Base-by-base conservation (phyloP, 1,284 basidiomycete species). In the Farysia itapuensis region DNA sequence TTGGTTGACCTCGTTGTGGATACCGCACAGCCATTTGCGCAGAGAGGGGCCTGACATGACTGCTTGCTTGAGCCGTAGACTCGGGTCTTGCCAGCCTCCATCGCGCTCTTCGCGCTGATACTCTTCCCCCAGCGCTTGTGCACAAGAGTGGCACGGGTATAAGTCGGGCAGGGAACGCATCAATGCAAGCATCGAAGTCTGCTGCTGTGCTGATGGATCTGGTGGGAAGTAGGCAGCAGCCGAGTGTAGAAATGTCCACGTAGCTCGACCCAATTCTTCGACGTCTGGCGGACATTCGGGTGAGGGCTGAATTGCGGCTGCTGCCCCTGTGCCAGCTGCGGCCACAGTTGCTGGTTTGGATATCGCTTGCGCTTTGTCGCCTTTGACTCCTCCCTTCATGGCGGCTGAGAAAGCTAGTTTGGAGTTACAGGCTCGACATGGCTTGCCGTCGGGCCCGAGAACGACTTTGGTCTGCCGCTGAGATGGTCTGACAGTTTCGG, bases 1-100 rank as follows among this genome's bases (percentile, higher is more conserved):
- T 33, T 52, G 57, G 26, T 76, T 76, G 34, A 75, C 70, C 35
- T 67, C 67, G 45, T 76, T 76, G 47, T 76, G 74, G 24, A 74
- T 58, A 3, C 61, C 64, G 23, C 74, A 76, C 4, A 74, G 49
- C 65, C 71, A 76, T 16, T 45, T 50, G n/a, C 67, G 51, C 35
- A 73, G 31, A 0, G 42, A 23, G 4, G 47, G 44, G 2, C 65
- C 67, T 38, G 39, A 61, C 14, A 24, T 36, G 29, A 50, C 60
- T 18, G 53, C 57, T 16, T 37, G 28, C 4, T 38, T 39, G n/a
- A 51, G 40, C 23, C 31, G 41, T 19, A 63, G n/a, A n/a, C 26
- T 43, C 30, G 35, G 26, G 5, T 63, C 59, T 28, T 63, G 49
- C 59, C 59, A 63, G 4, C 59, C 58, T 4, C 51, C 53, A 21